Evolutionary conservation across 805 yeast genomes (phyloP).

Genomic region (Ogataea siamensis): DNA sequence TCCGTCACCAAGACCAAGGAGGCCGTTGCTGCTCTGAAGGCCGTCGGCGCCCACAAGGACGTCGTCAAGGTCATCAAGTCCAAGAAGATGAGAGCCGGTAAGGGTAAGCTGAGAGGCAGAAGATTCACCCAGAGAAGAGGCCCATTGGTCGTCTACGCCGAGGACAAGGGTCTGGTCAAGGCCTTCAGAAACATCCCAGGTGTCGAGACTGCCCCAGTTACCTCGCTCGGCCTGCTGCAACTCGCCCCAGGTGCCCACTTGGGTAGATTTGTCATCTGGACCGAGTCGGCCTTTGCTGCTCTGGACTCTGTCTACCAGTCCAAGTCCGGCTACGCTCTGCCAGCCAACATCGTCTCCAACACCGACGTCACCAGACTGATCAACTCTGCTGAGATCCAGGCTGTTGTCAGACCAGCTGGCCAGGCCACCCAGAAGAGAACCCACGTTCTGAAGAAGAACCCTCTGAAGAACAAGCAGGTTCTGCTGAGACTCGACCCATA

Average conservation of each 20-base stretch:
- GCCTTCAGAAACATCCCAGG: constrained; percentile 99
- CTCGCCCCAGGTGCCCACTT: constrained; percentile 99
- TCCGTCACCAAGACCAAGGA: constrained; percentile 95
- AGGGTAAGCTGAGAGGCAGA: constrained; percentile 99
- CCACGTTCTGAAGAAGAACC: constrained; percentile 98
- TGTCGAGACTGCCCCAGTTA: constrained; percentile 94
- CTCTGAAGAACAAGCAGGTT: constrained; percentile 98
- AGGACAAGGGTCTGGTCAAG: constrained; percentile 96
- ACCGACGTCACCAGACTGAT: constrained; percentile 95
- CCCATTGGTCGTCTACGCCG: constrained; percentile 96
- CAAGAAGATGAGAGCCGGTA: constrained; percentile 99
- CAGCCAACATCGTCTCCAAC: constrained; percentile 91
- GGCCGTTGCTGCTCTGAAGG: constrained; percentile 96
- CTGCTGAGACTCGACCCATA: constrained; percentile 98
- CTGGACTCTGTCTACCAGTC: constrained; percentile 98
- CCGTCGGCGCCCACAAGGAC: constrained; percentile 98
- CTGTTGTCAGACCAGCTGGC: constrained; percentile 96
- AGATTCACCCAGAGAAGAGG: constrained; percentile 99
- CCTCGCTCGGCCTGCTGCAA: constrained; percentile 91
- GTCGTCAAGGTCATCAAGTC: constrained; percentile 97
- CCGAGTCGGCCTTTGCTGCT: constrained; percentile 96
- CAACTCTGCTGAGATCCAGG: constrained; percentile 98
- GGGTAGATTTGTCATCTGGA: constrained; percentile 99
- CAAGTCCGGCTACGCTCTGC: constrained; percentile 88
- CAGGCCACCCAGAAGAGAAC: constrained; percentile 90